Conservation (phyloP, 1,284 basidiomycete species). For the Boletus mariae region DNA sequence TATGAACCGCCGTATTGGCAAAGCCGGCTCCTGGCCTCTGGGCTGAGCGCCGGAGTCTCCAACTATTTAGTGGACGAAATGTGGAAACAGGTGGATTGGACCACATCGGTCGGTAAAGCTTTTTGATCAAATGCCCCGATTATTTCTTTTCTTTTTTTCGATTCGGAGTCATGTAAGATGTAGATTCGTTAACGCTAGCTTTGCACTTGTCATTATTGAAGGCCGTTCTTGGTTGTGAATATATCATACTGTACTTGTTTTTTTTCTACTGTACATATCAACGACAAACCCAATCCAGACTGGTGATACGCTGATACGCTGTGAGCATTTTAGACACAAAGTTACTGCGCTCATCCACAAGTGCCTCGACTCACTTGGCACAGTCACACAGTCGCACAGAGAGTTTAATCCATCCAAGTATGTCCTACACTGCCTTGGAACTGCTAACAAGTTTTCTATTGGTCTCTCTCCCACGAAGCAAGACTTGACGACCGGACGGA, state of each 20-base stretch:
- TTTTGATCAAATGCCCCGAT: slow-evolving; percentile 1
- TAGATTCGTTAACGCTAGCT: too few species aligned
- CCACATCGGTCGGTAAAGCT: slow-evolving; percentile 1
- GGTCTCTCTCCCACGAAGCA: not conserved
- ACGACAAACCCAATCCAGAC: not conserved
- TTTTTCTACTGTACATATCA: not conserved
- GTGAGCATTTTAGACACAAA: not conserved
- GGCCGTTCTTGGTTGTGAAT: not conserved
- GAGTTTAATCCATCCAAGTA: not conserved
- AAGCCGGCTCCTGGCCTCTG: slow-evolving; percentile 21
- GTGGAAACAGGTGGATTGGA: slow-evolving; percentile 29
- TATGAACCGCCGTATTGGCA: slow-evolving; percentile 33
- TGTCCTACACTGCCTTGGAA: not conserved
- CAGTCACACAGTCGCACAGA: not conserved
- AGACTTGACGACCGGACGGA: not conserved
- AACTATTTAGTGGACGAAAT: slow-evolving; percentile 26
- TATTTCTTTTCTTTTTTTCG: not conserved
- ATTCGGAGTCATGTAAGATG: not conserved
- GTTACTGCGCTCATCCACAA: not conserved
- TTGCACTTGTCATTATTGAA: not conserved
- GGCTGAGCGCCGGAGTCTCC: slow-evolving; percentile 17
- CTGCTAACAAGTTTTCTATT: not conserved
- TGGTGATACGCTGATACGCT: not conserved
- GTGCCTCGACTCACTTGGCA: not conserved
- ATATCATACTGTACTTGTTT: not conserved